phyloP scores from a whole-genome alignment of 2,329 filamentous ascomycete genomes.

The Pezicula rhizophila region DNA sequence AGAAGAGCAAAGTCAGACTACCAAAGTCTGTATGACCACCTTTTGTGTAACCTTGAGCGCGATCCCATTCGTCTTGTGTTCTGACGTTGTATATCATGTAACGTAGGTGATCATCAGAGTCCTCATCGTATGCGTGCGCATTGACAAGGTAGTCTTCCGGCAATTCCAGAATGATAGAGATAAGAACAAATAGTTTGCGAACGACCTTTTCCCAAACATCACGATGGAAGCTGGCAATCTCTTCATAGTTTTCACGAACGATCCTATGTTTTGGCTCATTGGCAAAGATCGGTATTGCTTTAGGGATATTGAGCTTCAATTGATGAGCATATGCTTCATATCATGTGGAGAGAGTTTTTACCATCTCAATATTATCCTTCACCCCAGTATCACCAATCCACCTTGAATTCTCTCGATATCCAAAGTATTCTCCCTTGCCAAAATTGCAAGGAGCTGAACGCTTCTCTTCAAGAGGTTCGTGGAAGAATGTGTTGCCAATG shows the following conservation, averaged over 20 bases:
- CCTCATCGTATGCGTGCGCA: constrained; percentile 48
- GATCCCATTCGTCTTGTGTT: constrained; percentile 38
- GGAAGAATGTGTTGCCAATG: constrained; percentile 51
- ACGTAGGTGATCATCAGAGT: constrained; percentile 50
- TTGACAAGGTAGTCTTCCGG: constrained; percentile 49
- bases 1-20: constrained; percentile 32
- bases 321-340: neutral
- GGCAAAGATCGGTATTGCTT: constrained; percentile 39
- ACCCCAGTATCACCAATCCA: constrained; percentile 28
- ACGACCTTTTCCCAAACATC: constrained; percentile 44
- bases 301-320: constrained; percentile 43
- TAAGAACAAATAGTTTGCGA: constrained; percentile 48
- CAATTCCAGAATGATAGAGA: constrained; percentile 54
- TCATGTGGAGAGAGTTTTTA: constrained; percentile 2
- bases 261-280: constrained; percentile 37
- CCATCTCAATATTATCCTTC: constrained; percentile 48
- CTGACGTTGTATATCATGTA: constrained; percentile 53
- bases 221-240: constrained; percentile 45
- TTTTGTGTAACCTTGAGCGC: constrained; percentile 33
- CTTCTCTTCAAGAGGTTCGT: constrained; percentile 50
- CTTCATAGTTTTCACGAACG: constrained; percentile 40
- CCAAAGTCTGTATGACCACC: constrained; percentile 36
- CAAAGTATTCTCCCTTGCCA: constrained; percentile 39
- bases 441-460: constrained; percentile 19
- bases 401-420: constrained; percentile 35